Percentiles rank a stretch among this genome's conserved stretches.
Evolutionary conservation across 2,329 filamentous ascomycete species (phyloP).

Genomic region (Lachnellula hyalina): DNA sequence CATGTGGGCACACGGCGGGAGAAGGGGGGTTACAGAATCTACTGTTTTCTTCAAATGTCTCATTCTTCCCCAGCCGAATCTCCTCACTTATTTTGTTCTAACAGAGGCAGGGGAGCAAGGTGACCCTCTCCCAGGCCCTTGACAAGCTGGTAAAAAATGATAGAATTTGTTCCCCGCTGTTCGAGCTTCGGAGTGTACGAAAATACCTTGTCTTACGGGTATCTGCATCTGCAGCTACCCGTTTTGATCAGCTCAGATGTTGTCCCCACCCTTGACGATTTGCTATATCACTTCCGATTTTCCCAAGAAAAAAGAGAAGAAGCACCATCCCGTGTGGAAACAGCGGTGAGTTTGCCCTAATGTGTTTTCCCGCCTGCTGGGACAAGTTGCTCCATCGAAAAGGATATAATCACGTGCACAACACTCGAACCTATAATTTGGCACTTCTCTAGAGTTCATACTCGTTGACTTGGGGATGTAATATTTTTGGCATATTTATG

Average conservation of each 20-base stretch:
- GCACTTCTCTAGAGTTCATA: too few species aligned
- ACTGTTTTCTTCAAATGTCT: background rate
- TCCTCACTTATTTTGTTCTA: slow-evolving; percentile 1
- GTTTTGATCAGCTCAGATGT: slow-evolving; percentile 10
- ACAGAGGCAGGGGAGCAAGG: slow-evolving; percentile 5
- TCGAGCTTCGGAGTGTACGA: slow-evolving; percentile 6
- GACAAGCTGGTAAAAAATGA: slow-evolving; percentile 8
- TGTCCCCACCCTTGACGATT: slow-evolving; percentile 7
- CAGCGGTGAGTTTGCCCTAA: slow-evolving; percentile 14
- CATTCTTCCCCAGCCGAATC: background rate
- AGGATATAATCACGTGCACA: background rate
- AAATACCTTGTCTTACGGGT: slow-evolving; percentile 10
- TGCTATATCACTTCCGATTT: slow-evolving; percentile 9
- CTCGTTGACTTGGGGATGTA: too few species aligned
- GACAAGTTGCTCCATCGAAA: background rate
- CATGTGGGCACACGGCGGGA: background rate
- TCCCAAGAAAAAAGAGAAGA: slow-evolving; percentile 8
- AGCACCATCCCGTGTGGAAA: slow-evolving; percentile 16
- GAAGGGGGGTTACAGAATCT: background rate
- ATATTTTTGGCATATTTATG: too few species aligned
- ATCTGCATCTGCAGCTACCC: slow-evolving; percentile 20
- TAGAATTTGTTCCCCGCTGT: slow-evolving; percentile 7
- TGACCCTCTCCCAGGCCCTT: background rate
- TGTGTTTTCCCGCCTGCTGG: background rate
- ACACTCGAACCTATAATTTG: too few species aligned